Evolutionary conservation across 164 flowering plant genomes (phyloP), one percentile per base, ranked within the genome.

Genomic region (Hamamelis virginiana): DNA sequence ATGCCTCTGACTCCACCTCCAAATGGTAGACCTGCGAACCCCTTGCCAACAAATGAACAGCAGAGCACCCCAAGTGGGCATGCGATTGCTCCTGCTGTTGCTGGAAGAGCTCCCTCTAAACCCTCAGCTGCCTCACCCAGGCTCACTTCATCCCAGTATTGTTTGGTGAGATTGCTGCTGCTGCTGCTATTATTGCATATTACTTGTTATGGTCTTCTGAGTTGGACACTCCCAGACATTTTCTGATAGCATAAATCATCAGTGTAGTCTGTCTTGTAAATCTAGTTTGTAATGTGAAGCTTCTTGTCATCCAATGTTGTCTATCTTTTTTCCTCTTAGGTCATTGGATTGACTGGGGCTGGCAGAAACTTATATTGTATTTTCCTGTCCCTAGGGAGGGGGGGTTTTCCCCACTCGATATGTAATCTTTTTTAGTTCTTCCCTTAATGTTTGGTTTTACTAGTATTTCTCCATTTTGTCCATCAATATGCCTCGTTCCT

Each of bases 21-120:
- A 16, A 75, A 69, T 11, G 80, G 80, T 53, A 72, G 75, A 68
- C 76, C 89, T 0, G 69, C 89, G 1, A 86, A 83, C 65, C 81
- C 96, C 46, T 75, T 94, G 62, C 98, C 98, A 0, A 74, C 98
- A n/a, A 81, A 81, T 51, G 90, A 88, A 73, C 92, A 90, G 74
- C 96, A 89, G 77, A 85, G 77, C 23, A 59, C 71, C 9, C 85
- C 86, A 9, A 76, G 77, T 6, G 84, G 84, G 11, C 84, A 53
- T 38, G 92, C 91, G 60, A 86, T 86, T 59, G 71, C 91, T 68
- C 97, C 98, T 27, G 96, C 98, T 3, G 74, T 92, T 56, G 94
- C 98, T 43, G 92, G 88, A 28, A 84, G 80, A 76, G 82, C 96
- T 28, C 86, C 88, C 23, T 58, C 89, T 28, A 83, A 78, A 68